These are phyloP conservation scores for Talaromyces sp. DNA, from an alignment of 2,329 filamentous ascomycete species.

Conservation along the genomic window DNA sequence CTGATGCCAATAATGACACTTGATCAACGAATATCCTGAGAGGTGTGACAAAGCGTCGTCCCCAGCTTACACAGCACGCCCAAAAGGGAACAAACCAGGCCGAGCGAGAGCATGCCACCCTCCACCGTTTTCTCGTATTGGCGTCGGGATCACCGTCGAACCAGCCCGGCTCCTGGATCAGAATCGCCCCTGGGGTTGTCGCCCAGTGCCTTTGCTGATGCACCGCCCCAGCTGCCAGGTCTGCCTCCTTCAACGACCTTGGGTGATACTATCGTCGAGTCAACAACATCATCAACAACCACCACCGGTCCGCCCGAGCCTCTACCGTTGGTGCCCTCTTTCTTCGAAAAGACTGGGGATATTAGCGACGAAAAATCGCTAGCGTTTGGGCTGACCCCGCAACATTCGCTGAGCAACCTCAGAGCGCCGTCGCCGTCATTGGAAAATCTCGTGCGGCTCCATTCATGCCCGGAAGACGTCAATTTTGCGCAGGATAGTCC, in stretches of 20 bases:
- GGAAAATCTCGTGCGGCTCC: constrained; percentile 24
- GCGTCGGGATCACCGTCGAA: constrained; percentile 36
- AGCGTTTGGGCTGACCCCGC: constrained; percentile 14
- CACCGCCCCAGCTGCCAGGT: constrained; percentile 29
- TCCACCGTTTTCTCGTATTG: constrained; percentile 38
- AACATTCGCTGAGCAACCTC: constrained; percentile 26
- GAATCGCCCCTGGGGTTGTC: constrained; percentile 15
- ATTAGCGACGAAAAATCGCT: constrained; percentile 8
- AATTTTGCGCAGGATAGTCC: constrained; percentile 21
- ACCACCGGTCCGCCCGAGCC: background rate
- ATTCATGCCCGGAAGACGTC: constrained; percentile 28
- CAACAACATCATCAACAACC: constrained; percentile 1
- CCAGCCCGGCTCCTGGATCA: constrained; percentile 25
- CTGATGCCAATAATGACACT: background rate
- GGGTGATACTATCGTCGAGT: constrained; percentile 24
- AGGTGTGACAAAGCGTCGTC: background rate
- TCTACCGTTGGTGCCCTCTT: background rate
- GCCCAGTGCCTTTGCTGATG: constrained; percentile 16
- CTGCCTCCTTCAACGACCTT: constrained; percentile 26
- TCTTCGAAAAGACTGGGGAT: background rate
- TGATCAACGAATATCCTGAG: background rate
- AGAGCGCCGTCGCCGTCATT: constrained; percentile 21
- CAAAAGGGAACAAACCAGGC: background rate
- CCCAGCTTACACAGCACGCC: background rate
- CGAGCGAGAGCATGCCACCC: constrained; percentile 23